A percentile compares a stretch with the other conserved stretches of the same genome.
Conservation (phyloP, 2,329 filamentous ascomycete genomes). For the Colletotrichum graminicola region DNA sequence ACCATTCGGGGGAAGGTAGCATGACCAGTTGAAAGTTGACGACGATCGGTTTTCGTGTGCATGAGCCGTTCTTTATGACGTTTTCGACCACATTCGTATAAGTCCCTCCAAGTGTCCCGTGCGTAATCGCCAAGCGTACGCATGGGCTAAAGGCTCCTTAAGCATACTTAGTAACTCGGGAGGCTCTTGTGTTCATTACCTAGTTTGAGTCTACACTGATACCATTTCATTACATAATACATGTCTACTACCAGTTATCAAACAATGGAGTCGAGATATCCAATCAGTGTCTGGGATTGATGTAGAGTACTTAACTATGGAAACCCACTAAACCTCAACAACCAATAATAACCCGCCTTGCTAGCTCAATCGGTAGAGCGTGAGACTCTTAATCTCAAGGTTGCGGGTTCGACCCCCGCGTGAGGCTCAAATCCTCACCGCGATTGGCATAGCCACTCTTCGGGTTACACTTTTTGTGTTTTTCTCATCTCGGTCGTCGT, state of each 20-base stretch:
- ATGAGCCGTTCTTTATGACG: not conserved
- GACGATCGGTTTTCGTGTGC: not conserved
- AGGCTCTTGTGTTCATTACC: not conserved
- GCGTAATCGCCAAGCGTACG: not conserved
- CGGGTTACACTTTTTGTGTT: not conserved
- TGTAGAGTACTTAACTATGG: not conserved
- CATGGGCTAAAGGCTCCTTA: not conserved
- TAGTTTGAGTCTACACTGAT: not conserved
- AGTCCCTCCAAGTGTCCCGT: not conserved
- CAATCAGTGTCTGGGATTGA: not conserved
- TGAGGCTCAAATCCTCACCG: constrained; percentile 43
- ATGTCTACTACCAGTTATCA: not conserved
- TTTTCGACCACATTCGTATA: not conserved
- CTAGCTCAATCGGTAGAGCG: constrained; percentile 80
- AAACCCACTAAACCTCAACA: no score
- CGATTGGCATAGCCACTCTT: constrained; percentile 19
- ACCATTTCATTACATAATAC: not conserved
- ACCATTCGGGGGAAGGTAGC: not conserved
- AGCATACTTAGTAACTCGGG: not conserved
- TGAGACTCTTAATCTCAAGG: constrained; percentile 70
- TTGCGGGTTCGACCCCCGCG: constrained; percentile 44
- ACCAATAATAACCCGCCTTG: constrained; percentile 43
- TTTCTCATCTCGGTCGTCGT: not conserved
- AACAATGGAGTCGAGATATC: not conserved
- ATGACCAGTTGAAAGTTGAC: not conserved